phyloP scores from a whole-genome alignment of 1,284 basidiomycete genomes.

The Boletus smithii region DNA sequence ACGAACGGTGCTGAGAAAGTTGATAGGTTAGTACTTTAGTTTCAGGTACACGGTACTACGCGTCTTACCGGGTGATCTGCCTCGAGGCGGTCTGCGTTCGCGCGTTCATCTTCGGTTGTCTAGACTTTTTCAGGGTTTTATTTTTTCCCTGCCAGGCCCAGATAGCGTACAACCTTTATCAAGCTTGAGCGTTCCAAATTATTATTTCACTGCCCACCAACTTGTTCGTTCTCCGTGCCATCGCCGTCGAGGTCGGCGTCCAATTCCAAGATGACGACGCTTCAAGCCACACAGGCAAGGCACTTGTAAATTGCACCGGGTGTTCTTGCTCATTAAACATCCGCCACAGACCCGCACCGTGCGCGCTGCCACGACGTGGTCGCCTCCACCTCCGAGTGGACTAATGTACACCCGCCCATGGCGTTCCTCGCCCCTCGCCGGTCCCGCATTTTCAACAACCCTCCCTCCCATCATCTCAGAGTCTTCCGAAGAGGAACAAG shows the following conservation, averaged over 20 bases:
- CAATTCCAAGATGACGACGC: slow-evolving; percentile 11
- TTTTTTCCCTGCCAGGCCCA: slow-evolving; percentile 4
- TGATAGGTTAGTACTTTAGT: slow-evolving; percentile 3
- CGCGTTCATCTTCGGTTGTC: slow-evolving; percentile 17
- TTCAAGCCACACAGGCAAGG: slow-evolving; percentile 16
- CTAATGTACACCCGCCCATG: slow-evolving; percentile 23
- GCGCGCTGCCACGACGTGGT: slow-evolving; percentile 14
- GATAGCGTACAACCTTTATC: slow-evolving; percentile 7
- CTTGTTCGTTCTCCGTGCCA: not conserved
- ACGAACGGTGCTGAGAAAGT: not conserved
- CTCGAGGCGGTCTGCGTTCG: slow-evolving; percentile 17
- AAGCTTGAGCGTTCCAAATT: too few species aligned
- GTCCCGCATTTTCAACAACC: slow-evolving; percentile 27
- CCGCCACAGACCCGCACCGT: slow-evolving; percentile 18
- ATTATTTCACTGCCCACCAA: too few species aligned
- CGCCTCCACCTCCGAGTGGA: slow-evolving; percentile 13
- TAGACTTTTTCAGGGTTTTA: slow-evolving; percentile 6
- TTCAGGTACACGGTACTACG: slow-evolving; percentile 11
- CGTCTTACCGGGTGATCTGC: slow-evolving; percentile 10
- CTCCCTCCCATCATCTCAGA: slow-evolving; percentile 23
- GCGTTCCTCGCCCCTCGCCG: slow-evolving; percentile 30
- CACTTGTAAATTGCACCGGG: too few species aligned
- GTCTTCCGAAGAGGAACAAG: slow-evolving; percentile 19
- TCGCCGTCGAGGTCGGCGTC: not conserved
- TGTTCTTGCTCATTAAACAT: too few species aligned